A percentile compares a stretch with the other conserved stretches of the same genome.
Conservation (phyloP, 2,329 filamentous ascomycete species). For the Fusarium miscanthi region DNA sequence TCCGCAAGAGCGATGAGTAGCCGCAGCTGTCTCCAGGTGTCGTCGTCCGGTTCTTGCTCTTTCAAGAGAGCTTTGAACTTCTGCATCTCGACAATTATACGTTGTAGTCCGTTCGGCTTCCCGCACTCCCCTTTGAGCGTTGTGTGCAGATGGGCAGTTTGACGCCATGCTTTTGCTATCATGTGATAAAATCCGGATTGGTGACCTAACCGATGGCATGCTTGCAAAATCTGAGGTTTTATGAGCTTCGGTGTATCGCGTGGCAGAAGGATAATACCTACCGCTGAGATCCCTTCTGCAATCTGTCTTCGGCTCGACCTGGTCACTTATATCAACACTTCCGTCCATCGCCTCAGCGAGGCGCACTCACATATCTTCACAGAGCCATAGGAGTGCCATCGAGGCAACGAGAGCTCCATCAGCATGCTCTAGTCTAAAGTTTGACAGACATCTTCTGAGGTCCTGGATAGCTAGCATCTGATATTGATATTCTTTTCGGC, state of each 20-base stretch:
- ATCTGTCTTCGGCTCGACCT: constrained; percentile 21
- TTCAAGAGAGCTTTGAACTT: not conserved
- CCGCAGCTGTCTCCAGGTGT: constrained; percentile 7
- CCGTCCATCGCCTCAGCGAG: no score
- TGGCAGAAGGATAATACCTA: not conserved
- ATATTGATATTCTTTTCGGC: constrained; percentile 27
- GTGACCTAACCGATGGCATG: constrained; percentile 10
- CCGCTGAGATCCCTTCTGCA: constrained; percentile 23
- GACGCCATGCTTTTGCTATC: constrained; percentile 20
- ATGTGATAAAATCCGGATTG: constrained; percentile 10
- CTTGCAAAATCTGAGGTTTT: not conserved
- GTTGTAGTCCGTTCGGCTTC: not conserved
- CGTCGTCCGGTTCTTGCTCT: constrained; percentile 7
- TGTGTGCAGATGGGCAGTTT: not conserved
- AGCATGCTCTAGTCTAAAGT: constrained; percentile 17
- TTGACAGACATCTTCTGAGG: constrained; percentile 5
- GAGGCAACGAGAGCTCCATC: constrained; percentile 27
- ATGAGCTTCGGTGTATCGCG: not conserved
- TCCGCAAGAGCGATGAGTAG: constrained; percentile 14
- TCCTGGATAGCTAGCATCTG: constrained; percentile 31
- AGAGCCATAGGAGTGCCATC: constrained; percentile 20
- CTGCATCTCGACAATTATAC: constrained; percentile 19
- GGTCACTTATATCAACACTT: not conserved
- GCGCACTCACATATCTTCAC: constrained; percentile 20
- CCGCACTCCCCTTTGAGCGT: not conserved